Percentiles rank a stretch among this genome's conserved stretches.
These are phyloP conservation scores for Globisporangium carolinianum DNA, from an alignment of 352 stramenopile species.

Conservation along the genomic window DNA sequence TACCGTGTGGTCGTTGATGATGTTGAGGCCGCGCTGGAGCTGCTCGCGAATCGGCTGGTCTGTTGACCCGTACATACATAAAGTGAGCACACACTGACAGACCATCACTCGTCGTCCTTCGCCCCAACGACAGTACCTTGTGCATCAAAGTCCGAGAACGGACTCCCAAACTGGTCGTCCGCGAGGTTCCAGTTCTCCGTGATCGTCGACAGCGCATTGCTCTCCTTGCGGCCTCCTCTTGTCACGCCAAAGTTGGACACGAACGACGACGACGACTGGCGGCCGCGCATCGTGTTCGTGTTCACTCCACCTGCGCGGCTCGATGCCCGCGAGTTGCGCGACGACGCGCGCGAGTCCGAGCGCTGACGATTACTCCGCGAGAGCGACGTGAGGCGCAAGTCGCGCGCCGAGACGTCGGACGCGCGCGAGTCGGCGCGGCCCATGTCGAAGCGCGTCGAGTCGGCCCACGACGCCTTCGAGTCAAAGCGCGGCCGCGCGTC, in stretches of 20 bases:
- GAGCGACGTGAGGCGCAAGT: slow-evolving; percentile 57
- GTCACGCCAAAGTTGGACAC: slow-evolving; percentile 76
- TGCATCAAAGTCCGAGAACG: slow-evolving; percentile 73
- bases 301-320: slow-evolving; percentile 22
- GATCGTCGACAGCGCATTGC: slow-evolving; percentile 75
- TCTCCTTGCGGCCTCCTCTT: slow-evolving; percentile 53
- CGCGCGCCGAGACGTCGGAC: slow-evolving; percentile 61
- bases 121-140: slow-evolving; percentile 29
- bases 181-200: slow-evolving; percentile 83
- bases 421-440: slow-evolving; percentile 70
- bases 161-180: slow-evolving; percentile 71
- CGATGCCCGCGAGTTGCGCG: slow-evolving; percentile 46
- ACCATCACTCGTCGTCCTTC: background rate
- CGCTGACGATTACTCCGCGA: slow-evolving; percentile 30
- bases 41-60: slow-evolving; percentile 82
- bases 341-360: slow-evolving; percentile 66
- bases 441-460: slow-evolving; percentile 85
- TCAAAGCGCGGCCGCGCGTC: slow-evolving; percentile 63
- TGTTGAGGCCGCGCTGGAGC: slow-evolving; percentile 65
- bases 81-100: background rate
- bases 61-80: slow-evolving; percentile 8
- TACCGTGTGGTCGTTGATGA: slow-evolving; percentile 86
- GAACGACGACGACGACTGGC: slow-evolving; percentile 63
- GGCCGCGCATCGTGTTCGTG: slow-evolving; percentile 13
- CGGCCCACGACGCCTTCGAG: slow-evolving; percentile 76